Base-by-base conservation (phyloP, 1,284 basidiomycete species). In the Ustilago trichophora region DNA sequence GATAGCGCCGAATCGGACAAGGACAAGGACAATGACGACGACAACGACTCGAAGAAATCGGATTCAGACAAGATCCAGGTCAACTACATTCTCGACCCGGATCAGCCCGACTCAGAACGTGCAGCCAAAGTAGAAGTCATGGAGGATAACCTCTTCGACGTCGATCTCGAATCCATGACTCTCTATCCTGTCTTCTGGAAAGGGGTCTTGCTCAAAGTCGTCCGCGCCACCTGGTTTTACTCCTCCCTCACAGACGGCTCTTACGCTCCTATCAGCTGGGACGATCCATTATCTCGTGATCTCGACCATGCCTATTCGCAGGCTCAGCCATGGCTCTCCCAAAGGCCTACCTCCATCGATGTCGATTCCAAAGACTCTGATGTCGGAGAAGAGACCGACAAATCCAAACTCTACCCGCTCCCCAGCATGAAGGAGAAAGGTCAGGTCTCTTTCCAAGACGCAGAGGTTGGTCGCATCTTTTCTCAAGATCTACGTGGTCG, bases 141-240 rank as follows among this genome's bases (percentile, higher is more conserved):
- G 51, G 79, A 80, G 59, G 79, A 80, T 52, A 57, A 57, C 8
- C 62, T 80, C 34, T 80, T 78, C 47, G 78, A 80, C 31, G 79
- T 80, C 26, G 76, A 80, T 26, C 50, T 80, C 31, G 56, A 63
- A 18, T 44, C 37, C n/a, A 77, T 78, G 79, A 63, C 63, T 5
- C 67, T 83, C 19, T 82, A 72, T 38, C 82, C 83, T 2, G 80
- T 77, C 38, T 82, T 83, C 43, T 83, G 81, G 82, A 75, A 76
- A 43, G 82, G 82, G 12, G 72, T 71, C 3, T 64, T 75, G 22
- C 77, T 83, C 36, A 68, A 72, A 21, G 75, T 83, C 12, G 70
- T 80, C 4, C 72, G 76, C 2, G 76, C 77, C 0, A 80, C 76
- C 3, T 83, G 82, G 82, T 83, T 83, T 73, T 83, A 83, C 59